Evolutionary conservation across 2,329 filamentous ascomycete species (phyloP), one percentile per base, ranked within the genome.

Genomic region (Exserohilum rostratum): DNA sequence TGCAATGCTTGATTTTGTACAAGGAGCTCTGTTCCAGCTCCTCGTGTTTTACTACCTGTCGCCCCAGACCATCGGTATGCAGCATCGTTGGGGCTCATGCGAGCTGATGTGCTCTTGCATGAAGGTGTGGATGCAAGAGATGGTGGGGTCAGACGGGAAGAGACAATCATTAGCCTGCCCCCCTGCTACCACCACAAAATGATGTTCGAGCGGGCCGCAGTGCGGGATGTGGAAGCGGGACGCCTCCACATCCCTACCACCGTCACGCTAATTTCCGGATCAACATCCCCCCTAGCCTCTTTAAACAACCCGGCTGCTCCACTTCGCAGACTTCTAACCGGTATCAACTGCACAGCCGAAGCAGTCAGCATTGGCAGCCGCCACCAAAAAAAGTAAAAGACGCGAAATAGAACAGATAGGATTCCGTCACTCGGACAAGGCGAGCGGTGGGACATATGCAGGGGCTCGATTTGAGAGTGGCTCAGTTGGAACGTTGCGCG

Each of bases 41-140:
- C 12, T 56, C 27, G 42, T 48, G 25, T 38, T 50, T 46, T 54
- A 55, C 48, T 48, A 55, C 61, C 49, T 64, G 59, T 65, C 61
- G 61, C 52, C 51, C 57, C 51, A 46, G 30, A 22, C 40, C 27
- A 49, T 55, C 51, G 64, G 64, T 38, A 59, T 50, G 40, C 57
- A 22, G 9, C 12, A 18, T 40, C 2, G 12, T 40, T 15, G 38
- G 20, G 58, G 50, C 4, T 35, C n/a, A n/a, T n/a, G n/a, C n/a
- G n/a, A n/a, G n/a, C n/a, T n/a, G n/a, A n/a, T n/a, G n/a, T n/a
- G n/a, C n/a, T n/a, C 13, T 15, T 27, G 46, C 50, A 49, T 52
- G 51, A 50, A 50, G 48, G 6, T 37, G 48, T 52, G 52, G 54
- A 46, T 45, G 39, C 45, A 43, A 22, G 27, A 20, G 18, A 17